Percentiles rank a stretch among this genome's conserved stretches.
Evolutionary conservation across 1,139 yeast species (phyloP).

Genomic region (Blastobotrys malaysiensis): DNA sequence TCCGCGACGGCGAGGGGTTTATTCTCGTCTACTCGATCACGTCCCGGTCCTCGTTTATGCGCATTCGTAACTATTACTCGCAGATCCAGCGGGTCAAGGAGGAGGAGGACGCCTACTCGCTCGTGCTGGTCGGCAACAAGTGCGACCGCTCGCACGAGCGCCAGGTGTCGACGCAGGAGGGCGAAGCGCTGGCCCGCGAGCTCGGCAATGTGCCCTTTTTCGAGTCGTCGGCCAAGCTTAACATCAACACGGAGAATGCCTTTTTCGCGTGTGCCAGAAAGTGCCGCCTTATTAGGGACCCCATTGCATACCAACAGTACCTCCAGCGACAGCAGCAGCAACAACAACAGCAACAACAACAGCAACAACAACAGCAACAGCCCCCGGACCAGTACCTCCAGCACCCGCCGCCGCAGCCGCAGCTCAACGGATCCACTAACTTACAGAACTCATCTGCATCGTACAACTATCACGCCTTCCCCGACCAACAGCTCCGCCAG

Average conservation of each 20-base stretch:
- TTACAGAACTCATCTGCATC: not conserved
- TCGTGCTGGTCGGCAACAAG: constrained; percentile 39
- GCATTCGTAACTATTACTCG: constrained; percentile 73
- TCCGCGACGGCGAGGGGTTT: constrained; percentile 92
- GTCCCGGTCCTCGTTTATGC: constrained; percentile 78
- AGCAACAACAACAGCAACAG: no score
- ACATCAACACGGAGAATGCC: constrained; percentile 86
- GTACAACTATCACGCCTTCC: constrained; percentile 1
- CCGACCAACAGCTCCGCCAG: constrained; percentile 11
- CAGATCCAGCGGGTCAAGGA: constrained; percentile 90
- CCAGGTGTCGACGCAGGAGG: constrained; percentile 73
- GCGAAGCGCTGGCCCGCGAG: constrained; percentile 63
- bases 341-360: constrained; percentile 5
- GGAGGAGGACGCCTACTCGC: constrained; percentile 40
- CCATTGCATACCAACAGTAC: constrained; percentile 14
- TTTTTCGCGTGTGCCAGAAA: constrained; percentile 86
- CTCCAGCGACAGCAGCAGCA: constrained; percentile 11
- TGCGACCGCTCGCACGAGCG: constrained; percentile 73
- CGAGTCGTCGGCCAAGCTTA: constrained; percentile 90
- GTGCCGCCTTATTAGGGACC: constrained; percentile 41
- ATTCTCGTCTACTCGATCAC: constrained; percentile 85
- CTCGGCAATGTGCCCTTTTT: constrained; percentile 74
- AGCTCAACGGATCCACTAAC: not conserved
- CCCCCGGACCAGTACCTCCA: constrained; percentile 6
- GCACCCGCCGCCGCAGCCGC: constrained; percentile 7